These are phyloP conservation scores for Fraxinus americana DNA, from an alignment of 257 asterid species.

Conservation along the genomic window DNA sequence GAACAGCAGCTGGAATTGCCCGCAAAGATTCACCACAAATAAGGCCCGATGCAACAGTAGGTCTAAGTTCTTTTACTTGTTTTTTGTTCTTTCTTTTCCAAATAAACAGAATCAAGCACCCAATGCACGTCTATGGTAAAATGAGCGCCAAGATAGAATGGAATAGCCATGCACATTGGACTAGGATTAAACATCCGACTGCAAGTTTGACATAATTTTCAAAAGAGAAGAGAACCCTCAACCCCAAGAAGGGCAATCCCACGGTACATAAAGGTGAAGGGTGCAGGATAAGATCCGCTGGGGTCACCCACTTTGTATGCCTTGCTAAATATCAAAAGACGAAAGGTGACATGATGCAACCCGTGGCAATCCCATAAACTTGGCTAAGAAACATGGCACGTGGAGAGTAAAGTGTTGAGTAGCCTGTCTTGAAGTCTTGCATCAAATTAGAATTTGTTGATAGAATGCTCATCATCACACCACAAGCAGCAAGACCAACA, in stretches of 20 bases:
- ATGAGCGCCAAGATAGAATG: no score
- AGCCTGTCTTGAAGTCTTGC: constrained; percentile 39
- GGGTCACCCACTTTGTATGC: constrained; percentile 55
- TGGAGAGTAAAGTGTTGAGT: constrained; percentile 58
- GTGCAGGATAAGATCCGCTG: constrained; percentile 50
- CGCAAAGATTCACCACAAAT: constrained; percentile 77
- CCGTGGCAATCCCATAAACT: constrained; percentile 55
- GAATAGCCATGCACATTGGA: constrained; percentile 87
- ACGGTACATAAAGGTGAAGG: constrained; percentile 48
- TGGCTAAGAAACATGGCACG: constrained; percentile 67
- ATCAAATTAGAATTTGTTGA: constrained; percentile 49
- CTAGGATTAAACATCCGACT: constrained; percentile 46
- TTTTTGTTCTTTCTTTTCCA: constrained; percentile 43
- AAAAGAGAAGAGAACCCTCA: constrained; percentile 65
- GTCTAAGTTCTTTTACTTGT: constrained; percentile 38
- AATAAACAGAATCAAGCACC: constrained; percentile 62
- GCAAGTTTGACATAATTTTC: constrained; percentile 51
- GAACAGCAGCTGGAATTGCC: constrained; percentile 69
- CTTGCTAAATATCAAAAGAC: constrained; percentile 65
- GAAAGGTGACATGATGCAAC: constrained; percentile 47
- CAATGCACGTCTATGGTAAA: no score
- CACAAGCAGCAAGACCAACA: constrained; percentile 70
- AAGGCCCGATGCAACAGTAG: constrained; percentile 74
- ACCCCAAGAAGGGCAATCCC: constrained; percentile 59
- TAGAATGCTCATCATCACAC: constrained; percentile 72